phyloP scores from a whole-genome alignment of 2,329 filamentous ascomycete species.

The Cryphonectria radicalis region DNA sequence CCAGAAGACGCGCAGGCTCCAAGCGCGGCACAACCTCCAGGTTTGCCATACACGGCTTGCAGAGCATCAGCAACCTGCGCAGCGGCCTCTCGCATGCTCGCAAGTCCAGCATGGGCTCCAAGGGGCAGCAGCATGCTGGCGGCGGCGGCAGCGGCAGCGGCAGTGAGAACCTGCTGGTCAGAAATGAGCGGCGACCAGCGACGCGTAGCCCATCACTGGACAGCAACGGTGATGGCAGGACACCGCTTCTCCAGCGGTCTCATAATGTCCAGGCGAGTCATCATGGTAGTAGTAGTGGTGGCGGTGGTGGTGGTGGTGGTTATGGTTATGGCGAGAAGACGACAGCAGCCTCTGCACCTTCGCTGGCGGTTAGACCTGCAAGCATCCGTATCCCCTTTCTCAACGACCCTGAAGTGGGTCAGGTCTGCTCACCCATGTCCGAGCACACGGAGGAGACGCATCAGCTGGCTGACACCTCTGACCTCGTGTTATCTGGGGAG shows the following conservation, averaged over 20 bases:
- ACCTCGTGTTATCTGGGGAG: background rate
- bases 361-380: background rate
- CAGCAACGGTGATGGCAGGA: background rate
- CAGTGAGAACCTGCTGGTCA: background rate
- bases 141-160: background rate
- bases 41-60: slow-evolving; percentile 8
- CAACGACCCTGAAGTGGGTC: background rate
- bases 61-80: slow-evolving; percentile 17
- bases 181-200: background rate
- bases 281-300: too few relatives aligned
- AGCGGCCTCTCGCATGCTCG: background rate
- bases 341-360: background rate
- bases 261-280: background rate
- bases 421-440: background rate
- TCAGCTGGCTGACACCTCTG: background rate
- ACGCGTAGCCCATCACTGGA: background rate
- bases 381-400: background rate
- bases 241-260: background rate
- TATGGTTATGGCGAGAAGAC: background rate
- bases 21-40: slow-evolving; percentile 5
- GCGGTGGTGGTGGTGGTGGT: too few relatives aligned
- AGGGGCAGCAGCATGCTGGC: background rate
- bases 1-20: background rate
- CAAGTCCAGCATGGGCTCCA: background rate
- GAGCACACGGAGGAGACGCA: background rate